Evolutionary conservation across 2,329 filamentous ascomycete species (phyloP).

Genomic region (Fonsecaea erecta): DNA sequence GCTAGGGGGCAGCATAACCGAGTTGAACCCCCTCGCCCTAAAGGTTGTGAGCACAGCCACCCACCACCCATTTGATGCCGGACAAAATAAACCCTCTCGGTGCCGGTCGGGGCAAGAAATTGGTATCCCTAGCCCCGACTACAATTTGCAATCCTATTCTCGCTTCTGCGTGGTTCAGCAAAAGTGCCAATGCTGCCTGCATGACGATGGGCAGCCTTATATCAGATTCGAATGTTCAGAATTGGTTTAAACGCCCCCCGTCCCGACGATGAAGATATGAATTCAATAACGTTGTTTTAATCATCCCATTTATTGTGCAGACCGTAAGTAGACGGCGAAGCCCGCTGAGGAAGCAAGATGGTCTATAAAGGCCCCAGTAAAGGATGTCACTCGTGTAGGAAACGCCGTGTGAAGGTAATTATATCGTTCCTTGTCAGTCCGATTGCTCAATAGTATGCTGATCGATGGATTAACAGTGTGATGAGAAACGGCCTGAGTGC

Average conservation of each 20-base stretch:
- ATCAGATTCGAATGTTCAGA: no score
- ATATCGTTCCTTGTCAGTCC: background rate
- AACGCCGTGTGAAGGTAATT: conserved; percentile 30
- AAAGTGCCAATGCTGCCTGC: no score
- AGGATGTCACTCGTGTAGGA: conserved; percentile 29
- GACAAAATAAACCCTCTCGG: background rate
- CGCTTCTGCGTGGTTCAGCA: no score
- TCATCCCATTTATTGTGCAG: background rate
- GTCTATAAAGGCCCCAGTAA: conserved; percentile 34
- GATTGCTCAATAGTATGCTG: background rate
- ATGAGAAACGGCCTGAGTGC: conserved; percentile 27
- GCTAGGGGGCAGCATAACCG: background rate
- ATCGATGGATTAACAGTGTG: conserved; percentile 28
- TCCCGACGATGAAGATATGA: no score
- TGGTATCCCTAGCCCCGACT: background rate
- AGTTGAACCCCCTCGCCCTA: no score
- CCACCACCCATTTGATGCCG: background rate
- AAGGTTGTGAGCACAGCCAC: no score
- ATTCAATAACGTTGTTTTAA: background rate
- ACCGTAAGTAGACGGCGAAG: background rate
- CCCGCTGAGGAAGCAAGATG: conserved; percentile 12
- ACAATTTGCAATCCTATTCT: background rate
- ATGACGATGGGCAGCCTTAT: no score
- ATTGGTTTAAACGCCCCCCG: no score
- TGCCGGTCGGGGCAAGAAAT: background rate